Conservation (phyloP, 139 green algal species). For the Limnomonas spitsbergensis region DNA sequence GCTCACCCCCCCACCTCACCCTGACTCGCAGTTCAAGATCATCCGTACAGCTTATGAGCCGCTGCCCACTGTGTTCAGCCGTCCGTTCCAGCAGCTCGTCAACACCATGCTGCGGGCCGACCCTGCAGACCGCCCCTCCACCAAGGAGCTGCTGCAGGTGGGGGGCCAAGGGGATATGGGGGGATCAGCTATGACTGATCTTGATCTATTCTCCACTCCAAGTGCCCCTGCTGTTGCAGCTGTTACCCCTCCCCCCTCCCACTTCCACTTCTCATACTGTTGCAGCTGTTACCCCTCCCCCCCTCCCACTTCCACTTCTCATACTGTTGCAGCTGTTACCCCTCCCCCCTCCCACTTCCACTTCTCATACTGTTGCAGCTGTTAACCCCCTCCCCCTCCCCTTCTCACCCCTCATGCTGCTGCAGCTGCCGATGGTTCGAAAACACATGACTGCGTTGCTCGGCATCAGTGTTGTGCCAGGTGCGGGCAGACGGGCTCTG, state of each 20-base stretch:
- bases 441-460: conserved; percentile 40
- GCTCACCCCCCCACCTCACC: too few species aligned
- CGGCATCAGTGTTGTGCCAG: background rate
- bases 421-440: conserved; percentile 37
- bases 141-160: conserved; percentile 23
- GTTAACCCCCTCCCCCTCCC: too few species aligned
- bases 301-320: too few species aligned
- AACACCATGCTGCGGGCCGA: conserved; percentile 48
- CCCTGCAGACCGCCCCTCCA: conserved; percentile 48
- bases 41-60: conserved; percentile 49
- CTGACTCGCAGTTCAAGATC: conserved; percentile 58
- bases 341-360: too few species aligned
- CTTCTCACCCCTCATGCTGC: background rate
- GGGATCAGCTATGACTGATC: background rate
- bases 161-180: background rate
- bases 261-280: too few species aligned
- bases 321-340: too few species aligned
- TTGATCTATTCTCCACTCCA: too few species aligned
- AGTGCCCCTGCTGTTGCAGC: too few species aligned
- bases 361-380: too few species aligned
- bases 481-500: too few species aligned
- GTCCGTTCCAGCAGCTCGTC: conserved; percentile 47
- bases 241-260: too few species aligned
- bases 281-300: too few species aligned
- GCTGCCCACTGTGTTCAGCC: conserved; percentile 43